Evolutionary conservation across 1,139 yeast species (phyloP).

Genomic region (Saccharomyces hybrid): DNA sequence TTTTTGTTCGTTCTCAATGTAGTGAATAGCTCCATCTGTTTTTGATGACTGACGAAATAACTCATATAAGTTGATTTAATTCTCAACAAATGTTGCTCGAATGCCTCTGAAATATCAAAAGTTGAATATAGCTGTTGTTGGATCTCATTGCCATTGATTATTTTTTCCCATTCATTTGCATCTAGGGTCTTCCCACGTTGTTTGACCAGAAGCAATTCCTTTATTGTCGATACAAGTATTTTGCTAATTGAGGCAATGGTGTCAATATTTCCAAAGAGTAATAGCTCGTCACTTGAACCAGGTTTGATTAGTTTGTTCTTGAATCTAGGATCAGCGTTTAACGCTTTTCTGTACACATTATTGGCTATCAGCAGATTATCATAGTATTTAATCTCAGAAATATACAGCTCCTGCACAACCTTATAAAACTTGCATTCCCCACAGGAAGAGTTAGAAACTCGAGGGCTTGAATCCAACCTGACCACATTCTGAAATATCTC

Average conservation of each 20-base stretch:
- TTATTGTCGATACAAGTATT: constrained; percentile 22
- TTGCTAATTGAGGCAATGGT: constrained; percentile 32
- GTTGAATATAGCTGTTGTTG: constrained; percentile 3
- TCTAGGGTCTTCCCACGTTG: constrained; percentile 6
- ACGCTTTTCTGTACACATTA: constrained; percentile 25
- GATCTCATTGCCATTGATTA: constrained; percentile 7
- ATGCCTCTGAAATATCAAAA: constrained; percentile 27
- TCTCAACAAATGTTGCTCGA: constrained; percentile 25
- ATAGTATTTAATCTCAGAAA: constrained; percentile 24
- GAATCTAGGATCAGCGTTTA: constrained; percentile 22
- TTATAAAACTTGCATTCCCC: constrained; percentile 15
- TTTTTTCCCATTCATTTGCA: constrained; percentile 12
- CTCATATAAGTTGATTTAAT: constrained; percentile 32
- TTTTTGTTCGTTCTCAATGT: constrained; percentile 11
- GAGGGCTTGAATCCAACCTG: constrained; percentile 3
- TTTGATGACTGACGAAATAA: constrained; percentile 23
- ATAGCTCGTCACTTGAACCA: constrained; percentile 26
- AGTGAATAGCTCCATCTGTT: constrained; percentile 22
- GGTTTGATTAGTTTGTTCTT: constrained; percentile 20
- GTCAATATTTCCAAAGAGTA: constrained; percentile 34
- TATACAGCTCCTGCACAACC: constrained; percentile 20
- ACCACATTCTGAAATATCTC: constrained; percentile 11
- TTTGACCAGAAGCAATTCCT: constrained; percentile 6
- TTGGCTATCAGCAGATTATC: constrained; percentile 21
- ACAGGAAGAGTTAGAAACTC: not conserved